Evolutionary conservation across 2,329 filamentous ascomycete species (phyloP).

Genomic region (Chrysosporium queenslandicum): DNA sequence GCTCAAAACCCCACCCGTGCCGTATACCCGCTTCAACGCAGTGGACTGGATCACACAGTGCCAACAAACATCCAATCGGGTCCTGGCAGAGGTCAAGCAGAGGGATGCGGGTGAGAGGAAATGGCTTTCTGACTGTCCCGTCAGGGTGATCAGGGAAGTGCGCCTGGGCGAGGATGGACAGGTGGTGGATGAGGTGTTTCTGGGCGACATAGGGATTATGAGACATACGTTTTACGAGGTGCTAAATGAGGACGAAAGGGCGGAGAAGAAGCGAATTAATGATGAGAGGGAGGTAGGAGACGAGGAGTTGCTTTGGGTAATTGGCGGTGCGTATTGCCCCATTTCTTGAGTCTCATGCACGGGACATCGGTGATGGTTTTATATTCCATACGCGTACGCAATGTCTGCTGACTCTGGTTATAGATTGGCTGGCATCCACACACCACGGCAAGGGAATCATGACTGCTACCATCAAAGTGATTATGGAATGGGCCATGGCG

Average conservation of each 20-base stretch:
- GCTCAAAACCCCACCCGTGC: constrained; percentile 10
- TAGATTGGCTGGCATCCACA: constrained; percentile 12
- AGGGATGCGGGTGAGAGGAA: neutral
- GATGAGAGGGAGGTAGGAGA: constrained; percentile 9
- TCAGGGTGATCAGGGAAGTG: constrained; percentile 11
- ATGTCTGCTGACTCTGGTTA: neutral
- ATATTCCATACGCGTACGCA: neutral
- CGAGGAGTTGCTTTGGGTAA: constrained; percentile 9
- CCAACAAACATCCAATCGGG: neutral
- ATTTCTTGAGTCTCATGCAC: neutral
- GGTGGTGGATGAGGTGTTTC: constrained; percentile 3
- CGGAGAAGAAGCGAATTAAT: neutral
- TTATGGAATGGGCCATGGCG: constrained; percentile 10
- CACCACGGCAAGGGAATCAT: constrained; percentile 15
- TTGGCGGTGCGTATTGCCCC: constrained; percentile 9
- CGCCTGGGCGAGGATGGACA: constrained; percentile 2
- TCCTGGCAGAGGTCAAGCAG: constrained; percentile 1
- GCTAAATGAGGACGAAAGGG: constrained; percentile 5
- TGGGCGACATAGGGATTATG: constrained; percentile 5
- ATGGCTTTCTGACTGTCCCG: constrained; percentile 9
- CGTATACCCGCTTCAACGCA: constrained; percentile 8
- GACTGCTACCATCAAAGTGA: constrained; percentile 1
- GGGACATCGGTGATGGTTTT: too few relatives aligned
- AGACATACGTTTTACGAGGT: constrained; percentile 9
- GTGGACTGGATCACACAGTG: neutral